phyloP scores from a whole-genome alignment of 345 rosid genomes.

The Passiflora organensis region DNA sequence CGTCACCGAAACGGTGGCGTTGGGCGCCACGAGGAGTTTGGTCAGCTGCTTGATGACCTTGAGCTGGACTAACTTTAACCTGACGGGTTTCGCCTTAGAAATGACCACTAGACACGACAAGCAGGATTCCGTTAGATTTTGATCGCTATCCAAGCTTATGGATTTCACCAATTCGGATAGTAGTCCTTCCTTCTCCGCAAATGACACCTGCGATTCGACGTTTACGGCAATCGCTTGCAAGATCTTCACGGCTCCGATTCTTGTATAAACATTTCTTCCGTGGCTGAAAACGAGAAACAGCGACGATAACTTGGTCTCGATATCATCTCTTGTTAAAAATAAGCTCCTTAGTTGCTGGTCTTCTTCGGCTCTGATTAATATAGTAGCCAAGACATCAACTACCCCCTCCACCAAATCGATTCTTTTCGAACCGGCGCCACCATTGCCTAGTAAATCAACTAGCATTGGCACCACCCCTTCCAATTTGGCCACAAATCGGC shows the following conservation, averaged over 20 bases:
- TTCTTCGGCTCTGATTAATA: slow-evolving; percentile 31
- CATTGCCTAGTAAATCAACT: slow-evolving; percentile 38
- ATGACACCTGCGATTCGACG: slow-evolving; percentile 36
- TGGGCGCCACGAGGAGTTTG: not conserved
- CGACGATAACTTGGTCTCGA: slow-evolving; percentile 31
- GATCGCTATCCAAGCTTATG: slow-evolving; percentile 34
- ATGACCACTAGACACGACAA: slow-evolving; percentile 10
- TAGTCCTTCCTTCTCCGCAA: slow-evolving; percentile 51
- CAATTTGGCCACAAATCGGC: slow-evolving; percentile 38
- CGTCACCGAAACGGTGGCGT: slow-evolving; percentile 2
- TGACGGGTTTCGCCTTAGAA: slow-evolving; percentile 5
- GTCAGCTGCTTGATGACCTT: slow-evolving; percentile 10
- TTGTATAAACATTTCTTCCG: slow-evolving; percentile 40
- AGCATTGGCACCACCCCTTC: slow-evolving; percentile 50
- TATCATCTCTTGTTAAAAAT: slow-evolving; percentile 17
- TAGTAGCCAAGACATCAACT: slow-evolving; percentile 40
- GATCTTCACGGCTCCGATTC: slow-evolving; percentile 49
- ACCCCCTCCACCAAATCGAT: slow-evolving; percentile 34
- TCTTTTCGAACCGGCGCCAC: slow-evolving; percentile 12
- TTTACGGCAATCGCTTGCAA: slow-evolving; percentile 44
- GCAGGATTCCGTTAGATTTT: slow-evolving; percentile 21
- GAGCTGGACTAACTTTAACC: slow-evolving; percentile 12
- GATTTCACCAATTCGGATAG: slow-evolving; percentile 35
- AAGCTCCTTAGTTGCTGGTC: slow-evolving; percentile 32
- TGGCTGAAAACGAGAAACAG: slow-evolving; percentile 39